phyloP scores from a whole-genome alignment of 2,329 filamentous ascomycete genomes.

The Cucurbitaria berberidis region DNA sequence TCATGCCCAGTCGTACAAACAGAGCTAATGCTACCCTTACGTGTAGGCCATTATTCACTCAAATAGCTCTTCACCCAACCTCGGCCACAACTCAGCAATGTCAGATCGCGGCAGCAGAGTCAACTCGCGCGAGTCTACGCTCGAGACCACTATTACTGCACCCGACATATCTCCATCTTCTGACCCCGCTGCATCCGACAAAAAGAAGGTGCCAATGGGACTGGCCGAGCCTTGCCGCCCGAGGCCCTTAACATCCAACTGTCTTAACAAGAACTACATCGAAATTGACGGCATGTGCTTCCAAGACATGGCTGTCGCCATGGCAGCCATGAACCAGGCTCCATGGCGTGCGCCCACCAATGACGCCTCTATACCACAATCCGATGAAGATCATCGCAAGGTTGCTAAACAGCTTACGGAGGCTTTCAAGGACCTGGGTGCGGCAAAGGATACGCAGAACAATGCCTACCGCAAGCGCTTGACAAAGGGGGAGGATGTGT shows the following conservation, averaged over 20 bases:
- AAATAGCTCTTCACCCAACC: background rate
- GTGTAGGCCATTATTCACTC: background rate
- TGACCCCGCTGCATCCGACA: background rate
- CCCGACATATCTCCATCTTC: background rate
- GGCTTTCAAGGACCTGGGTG: conserved; percentile 13
- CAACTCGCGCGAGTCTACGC: background rate
- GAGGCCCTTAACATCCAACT: conserved; percentile 4
- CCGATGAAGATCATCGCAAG: conserved; percentile 7
- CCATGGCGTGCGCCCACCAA: conserved; percentile 10
- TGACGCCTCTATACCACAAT: conserved; percentile 12
- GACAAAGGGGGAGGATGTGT: conserved; percentile 1
- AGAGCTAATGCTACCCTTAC: background rate
- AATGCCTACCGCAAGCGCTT: conserved; percentile 20
- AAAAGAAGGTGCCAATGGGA: background rate
- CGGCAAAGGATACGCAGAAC: conserved; percentile 4
- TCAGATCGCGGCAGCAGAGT: background rate
- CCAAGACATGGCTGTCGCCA: conserved; percentile 6
- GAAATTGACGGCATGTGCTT: conserved; percentile 10
- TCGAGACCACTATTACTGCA: background rate
- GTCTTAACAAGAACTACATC: conserved; percentile 1
- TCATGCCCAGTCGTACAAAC: too few species aligned
- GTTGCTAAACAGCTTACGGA: conserved; percentile 1
- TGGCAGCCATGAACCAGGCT: background rate
- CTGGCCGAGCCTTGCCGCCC: conserved; percentile 1
- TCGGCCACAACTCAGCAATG: background rate